These are phyloP conservation scores for Xylaria sp. DNA, from an alignment of 2,329 filamentous ascomycete genomes.

Conservation along the genomic window DNA sequence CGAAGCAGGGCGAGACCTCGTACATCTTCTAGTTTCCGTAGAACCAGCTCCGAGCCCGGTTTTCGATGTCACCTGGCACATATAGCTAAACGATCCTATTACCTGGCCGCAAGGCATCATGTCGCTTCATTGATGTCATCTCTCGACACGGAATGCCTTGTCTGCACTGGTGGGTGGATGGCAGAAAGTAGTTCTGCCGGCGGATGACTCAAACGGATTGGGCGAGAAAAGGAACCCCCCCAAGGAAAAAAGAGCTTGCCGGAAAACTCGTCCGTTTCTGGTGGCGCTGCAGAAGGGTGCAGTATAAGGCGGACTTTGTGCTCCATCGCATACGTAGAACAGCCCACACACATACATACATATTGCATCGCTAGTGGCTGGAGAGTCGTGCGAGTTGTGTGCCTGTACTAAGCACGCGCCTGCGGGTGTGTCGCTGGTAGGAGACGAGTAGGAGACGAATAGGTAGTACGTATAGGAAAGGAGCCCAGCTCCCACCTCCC, in stretches of 20 bases:
- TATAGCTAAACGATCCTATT: too few species aligned
- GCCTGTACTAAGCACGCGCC: neutral
- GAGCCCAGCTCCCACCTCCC: neutral
- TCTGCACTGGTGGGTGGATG: neutral
- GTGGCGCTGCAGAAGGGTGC: neutral
- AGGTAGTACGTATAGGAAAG: neutral
- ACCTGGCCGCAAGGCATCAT: neutral
- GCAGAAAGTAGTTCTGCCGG: neutral
- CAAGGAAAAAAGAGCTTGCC: neutral
- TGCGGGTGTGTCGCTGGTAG: conserved; percentile 1
- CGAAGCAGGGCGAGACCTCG: neutral
- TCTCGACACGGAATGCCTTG: neutral
- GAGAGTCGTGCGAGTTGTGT: conserved; percentile 12
- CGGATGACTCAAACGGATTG: neutral
- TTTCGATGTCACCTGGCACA: neutral
- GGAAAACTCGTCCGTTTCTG: conserved; percentile 6
- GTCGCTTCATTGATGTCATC: neutral
- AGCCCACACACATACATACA: conserved; percentile 13
- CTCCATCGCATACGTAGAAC: neutral
- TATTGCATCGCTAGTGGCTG: conserved; percentile 19
- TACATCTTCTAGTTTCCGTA: neutral
- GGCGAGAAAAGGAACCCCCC: neutral
- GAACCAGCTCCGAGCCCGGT: neutral
- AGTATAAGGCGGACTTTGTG: conserved; percentile 5
- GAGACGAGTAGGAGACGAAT: neutral